Conservation (phyloP, 805 yeast species). For the Ogataea kodamae region DNA sequence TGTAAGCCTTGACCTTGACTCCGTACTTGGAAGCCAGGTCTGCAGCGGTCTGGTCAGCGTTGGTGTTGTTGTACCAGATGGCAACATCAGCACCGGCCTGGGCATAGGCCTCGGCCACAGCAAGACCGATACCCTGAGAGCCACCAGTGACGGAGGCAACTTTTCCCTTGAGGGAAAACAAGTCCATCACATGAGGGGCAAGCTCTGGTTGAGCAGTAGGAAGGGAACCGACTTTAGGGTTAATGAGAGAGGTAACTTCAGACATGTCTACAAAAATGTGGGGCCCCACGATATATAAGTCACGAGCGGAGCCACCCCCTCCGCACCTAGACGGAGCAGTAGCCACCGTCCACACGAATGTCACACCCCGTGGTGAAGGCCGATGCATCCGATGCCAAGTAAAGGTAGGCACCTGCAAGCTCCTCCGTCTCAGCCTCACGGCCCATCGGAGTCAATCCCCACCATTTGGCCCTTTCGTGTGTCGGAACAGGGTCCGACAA, state of each 20-base stretch:
- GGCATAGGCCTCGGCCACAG: conserved; percentile 77
- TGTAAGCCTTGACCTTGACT: conserved; percentile 60
- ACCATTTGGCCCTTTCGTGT: conserved; percentile 27
- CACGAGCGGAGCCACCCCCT: too few relatives aligned
- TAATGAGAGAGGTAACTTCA: conserved; percentile 1
- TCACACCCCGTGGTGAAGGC: conserved; percentile 50
- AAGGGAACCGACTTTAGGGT: conserved; percentile 25
- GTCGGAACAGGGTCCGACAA: conserved; percentile 28
- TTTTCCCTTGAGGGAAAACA: conserved; percentile 77
- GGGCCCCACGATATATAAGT: not conserved
- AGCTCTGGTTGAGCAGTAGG: conserved; percentile 52
- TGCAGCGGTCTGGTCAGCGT: conserved; percentile 62
- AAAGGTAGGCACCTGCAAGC: conserved; percentile 49
- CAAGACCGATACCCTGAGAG: conserved; percentile 76
- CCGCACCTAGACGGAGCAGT: conserved; percentile 20
- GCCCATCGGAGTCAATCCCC: conserved; percentile 40
- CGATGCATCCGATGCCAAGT: conserved; percentile 52
- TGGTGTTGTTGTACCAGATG: conserved; percentile 60
- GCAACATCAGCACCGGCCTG: conserved; percentile 88
- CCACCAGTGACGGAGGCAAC: conserved; percentile 81
- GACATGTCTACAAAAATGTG: conserved; percentile 1
- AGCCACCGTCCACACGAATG: conserved; percentile 49
- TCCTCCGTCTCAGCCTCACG: conserved; percentile 48
- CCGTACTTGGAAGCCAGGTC: conserved; percentile 54
- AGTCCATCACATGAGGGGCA: conserved; percentile 52